Evolutionary conservation across 179 eudicot genomes (phyloP).

Genomic region (Actinidia chinensis): DNA sequence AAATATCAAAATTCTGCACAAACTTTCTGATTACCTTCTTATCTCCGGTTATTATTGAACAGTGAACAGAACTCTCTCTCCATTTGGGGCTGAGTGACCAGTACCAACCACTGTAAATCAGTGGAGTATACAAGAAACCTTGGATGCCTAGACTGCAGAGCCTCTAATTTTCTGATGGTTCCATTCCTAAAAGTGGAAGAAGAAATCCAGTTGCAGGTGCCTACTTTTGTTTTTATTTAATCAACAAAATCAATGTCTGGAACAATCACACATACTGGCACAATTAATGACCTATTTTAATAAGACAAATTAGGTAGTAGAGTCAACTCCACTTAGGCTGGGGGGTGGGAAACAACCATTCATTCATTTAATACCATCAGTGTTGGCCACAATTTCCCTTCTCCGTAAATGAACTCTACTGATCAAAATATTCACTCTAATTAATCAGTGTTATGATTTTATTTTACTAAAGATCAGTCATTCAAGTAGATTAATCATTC

Average conservation of each 20-base stretch:
- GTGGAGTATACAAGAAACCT: constrained; percentile 16
- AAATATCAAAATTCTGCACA: constrained; percentile 9
- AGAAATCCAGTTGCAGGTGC: constrained; percentile 24
- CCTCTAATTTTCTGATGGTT: background rate
- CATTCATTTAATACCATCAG: no score
- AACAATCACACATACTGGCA: constrained; percentile 8
- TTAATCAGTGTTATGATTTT: no score
- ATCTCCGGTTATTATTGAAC: background rate
- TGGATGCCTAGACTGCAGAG: constrained; percentile 35
- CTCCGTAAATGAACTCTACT: no score
- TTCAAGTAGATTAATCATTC: no score
- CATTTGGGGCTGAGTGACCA: constrained; percentile 16
- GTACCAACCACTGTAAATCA: constrained; percentile 1
- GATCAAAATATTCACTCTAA: no score
- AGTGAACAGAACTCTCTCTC: background rate
- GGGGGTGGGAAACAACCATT: no score
- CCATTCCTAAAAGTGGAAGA: constrained; percentile 25
- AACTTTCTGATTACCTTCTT: constrained; percentile 1
- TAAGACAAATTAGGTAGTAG: no score
- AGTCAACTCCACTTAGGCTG: no score
- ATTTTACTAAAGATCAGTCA: no score
- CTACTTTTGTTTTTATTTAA: constrained; percentile 1
- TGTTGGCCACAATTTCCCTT: no score
- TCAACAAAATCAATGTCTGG: constrained; percentile 20
- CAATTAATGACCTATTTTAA: constrained; percentile 5